phyloP scores from a whole-genome alignment of 2,329 filamentous ascomycete species.

The Stachybotrys chartarum region DNA sequence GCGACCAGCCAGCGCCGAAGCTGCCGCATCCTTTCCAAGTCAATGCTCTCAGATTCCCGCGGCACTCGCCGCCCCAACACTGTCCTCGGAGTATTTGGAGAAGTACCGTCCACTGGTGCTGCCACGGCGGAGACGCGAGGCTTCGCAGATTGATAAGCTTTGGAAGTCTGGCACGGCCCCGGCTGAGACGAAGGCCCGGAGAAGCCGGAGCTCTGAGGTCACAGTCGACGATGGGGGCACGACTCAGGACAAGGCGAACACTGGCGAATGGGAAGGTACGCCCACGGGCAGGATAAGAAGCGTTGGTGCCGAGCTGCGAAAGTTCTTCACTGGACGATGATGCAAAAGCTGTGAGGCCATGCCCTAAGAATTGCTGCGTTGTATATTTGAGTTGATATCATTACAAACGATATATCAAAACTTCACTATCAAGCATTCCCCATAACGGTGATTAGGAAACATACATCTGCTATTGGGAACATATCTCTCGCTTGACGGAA shows the following conservation, averaged over 20 bases:
- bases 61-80: slow-evolving; percentile 7
- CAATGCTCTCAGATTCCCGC: background rate
- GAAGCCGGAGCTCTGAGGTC: background rate
- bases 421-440: no score
- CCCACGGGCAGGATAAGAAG: slow-evolving; percentile 6
- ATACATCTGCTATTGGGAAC: no score
- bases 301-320: slow-evolving; percentile 15
- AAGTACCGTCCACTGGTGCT: slow-evolving; percentile 16
- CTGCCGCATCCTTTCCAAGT: background rate
- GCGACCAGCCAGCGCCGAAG: slow-evolving; percentile 3
- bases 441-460: no score
- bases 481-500: no score
- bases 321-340: slow-evolving; percentile 12
- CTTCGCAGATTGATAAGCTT: background rate
- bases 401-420: no score
- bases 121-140: background rate
- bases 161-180: background rate
- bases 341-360: background rate
- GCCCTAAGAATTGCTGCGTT: no score
- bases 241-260: background rate
- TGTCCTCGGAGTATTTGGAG: slow-evolving; percentile 27
- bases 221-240: background rate
- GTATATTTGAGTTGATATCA: no score
- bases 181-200: background rate
- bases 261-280: background rate